phyloP scores from a whole-genome alignment of 1,139 yeast species.

The Pneumocystis jirovecii region DNA sequence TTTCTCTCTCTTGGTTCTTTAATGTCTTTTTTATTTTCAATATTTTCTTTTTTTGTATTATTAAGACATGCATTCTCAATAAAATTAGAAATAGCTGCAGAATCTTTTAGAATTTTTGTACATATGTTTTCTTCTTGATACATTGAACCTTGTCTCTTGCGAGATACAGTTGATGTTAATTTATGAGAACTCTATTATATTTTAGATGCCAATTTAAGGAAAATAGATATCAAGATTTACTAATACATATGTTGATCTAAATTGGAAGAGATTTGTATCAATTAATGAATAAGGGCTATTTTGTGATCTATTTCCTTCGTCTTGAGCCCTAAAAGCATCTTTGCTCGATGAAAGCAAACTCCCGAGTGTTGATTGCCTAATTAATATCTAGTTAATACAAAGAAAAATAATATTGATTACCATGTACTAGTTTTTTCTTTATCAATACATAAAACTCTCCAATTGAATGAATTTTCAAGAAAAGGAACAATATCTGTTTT shows the following conservation, averaged over 20 bases:
- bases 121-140: background rate
- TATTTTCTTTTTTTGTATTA: background rate
- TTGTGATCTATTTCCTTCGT: constrained; percentile 10
- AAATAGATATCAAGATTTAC: background rate
- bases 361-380: constrained; percentile 11
- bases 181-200: background rate
- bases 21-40: background rate
- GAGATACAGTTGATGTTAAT: background rate
- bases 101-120: background rate
- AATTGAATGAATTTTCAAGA: constrained; percentile 8
- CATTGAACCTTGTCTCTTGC: background rate
- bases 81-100: background rate
- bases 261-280: constrained; percentile 10
- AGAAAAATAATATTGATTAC: background rate
- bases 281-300: constrained; percentile 10
- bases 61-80: background rate
- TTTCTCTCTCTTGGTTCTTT: background rate
- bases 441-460: background rate
- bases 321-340: constrained; percentile 10
- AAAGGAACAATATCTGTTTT: constrained; percentile 12
- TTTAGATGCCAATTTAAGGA: background rate
- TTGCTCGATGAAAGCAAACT: constrained; percentile 5
- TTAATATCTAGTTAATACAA: background rate
- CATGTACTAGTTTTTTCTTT: background rate
- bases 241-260: constrained; percentile 8